Conservation (phyloP, 768 basidiomycete genomes). For the Suillus cothurnatus region DNA sequence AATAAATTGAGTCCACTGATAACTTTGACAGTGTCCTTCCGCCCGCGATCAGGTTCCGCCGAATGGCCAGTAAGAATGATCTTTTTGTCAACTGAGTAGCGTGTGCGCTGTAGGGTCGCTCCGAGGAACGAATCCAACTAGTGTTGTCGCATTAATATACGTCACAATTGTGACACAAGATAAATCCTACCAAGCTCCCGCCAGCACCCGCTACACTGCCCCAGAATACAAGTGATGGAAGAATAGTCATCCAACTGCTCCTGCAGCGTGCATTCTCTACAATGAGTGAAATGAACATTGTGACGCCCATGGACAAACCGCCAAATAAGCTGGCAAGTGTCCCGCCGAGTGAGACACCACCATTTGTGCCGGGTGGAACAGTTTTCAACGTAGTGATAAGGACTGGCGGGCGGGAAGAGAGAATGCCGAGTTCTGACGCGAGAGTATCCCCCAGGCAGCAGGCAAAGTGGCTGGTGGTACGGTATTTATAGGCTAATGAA, state of each 20-base stretch:
- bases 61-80: constrained; percentile 64
- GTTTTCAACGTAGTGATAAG: constrained; percentile 76
- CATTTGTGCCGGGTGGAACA: constrained; percentile 91
- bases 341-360: constrained; percentile 77
- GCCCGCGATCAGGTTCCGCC: constrained; percentile 21
- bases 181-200: constrained; percentile 70
- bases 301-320: constrained; percentile 69
- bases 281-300: constrained; percentile 56
- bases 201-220: constrained; percentile 69
- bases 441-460: constrained; percentile 92
- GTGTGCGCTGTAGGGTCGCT: constrained; percentile 81
- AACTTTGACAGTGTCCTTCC: constrained; percentile 52
- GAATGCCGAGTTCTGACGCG: constrained; percentile 90
- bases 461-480: constrained; percentile 68
- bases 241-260: constrained; percentile 37
- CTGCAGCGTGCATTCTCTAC: constrained; percentile 65
- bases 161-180: background rate
- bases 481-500: constrained; percentile 8
- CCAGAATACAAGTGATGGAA: constrained; percentile 52
- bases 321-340: constrained; percentile 74
- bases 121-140: constrained; percentile 88
- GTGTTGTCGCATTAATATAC: constrained; percentile 7
- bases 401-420: constrained; percentile 66
- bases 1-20: constrained; percentile 68
- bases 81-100: constrained; percentile 64